phyloP scores from a whole-genome alignment of 108 stramenopile species.

The Skeletonema tropicum region DNA sequence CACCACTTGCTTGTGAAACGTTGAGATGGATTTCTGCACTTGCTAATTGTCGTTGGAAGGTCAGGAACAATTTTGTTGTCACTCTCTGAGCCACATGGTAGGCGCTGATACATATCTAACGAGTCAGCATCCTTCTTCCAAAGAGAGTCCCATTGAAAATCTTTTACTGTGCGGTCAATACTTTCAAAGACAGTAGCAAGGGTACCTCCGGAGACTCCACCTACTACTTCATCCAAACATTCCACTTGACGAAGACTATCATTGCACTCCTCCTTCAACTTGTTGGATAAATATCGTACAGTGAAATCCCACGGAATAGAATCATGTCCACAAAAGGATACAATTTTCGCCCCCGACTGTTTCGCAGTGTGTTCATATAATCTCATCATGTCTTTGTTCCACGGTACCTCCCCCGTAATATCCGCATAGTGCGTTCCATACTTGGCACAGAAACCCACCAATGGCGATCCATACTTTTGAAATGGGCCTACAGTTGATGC shows the following conservation, averaged over 20 bases:
- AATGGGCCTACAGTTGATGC: conserved; percentile 93
- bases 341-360: conserved; percentile 69
- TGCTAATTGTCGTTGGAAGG: conserved; percentile 20
- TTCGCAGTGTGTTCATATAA: conserved; percentile 57
- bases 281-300: conserved; percentile 48
- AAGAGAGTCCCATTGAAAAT: conserved; percentile 5
- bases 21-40: conserved; percentile 15
- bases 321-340: conserved; percentile 88
- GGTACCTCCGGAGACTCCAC: conserved; percentile 67
- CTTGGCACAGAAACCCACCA: conserved; percentile 83
- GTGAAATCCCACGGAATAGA: conserved; percentile 90
- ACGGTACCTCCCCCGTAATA: conserved; percentile 91
- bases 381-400: conserved; percentile 79
- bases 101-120: conserved; percentile 45
- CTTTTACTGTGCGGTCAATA: conserved; percentile 19
- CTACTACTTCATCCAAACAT: conserved; percentile 56
- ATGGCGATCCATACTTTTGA: conserved; percentile 61
- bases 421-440: conserved; percentile 89
- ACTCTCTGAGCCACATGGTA: conserved; percentile 49
- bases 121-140: conserved; percentile 7
- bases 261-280: conserved; percentile 34
- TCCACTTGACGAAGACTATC: conserved; percentile 49
- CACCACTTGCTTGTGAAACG: conserved; percentile 32
- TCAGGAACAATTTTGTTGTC: conserved; percentile 11
- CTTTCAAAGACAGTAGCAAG: conserved; percentile 43